These are phyloP conservation scores for Pichia sp. DNA, from an alignment of 1,139 yeast species.

Conservation along the genomic window DNA sequence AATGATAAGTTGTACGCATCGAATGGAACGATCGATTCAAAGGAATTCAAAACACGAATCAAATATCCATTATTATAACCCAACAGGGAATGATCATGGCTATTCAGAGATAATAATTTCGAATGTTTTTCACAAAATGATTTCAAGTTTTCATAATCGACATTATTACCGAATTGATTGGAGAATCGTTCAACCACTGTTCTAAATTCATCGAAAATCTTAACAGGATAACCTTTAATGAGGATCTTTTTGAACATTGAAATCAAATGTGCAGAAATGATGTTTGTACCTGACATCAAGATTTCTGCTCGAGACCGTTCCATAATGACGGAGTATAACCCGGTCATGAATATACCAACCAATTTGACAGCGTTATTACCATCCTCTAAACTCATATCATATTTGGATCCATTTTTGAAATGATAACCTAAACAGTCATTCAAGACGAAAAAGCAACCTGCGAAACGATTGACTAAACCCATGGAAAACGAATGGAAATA, in stretches of 20 bases:
- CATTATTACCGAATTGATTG: background rate
- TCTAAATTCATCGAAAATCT: slow-evolving; percentile 9
- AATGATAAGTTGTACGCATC: slow-evolving; percentile 5
- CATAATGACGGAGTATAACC: slow-evolving; percentile 17
- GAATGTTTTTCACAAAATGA: slow-evolving; percentile 6
- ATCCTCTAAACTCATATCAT: slow-evolving; percentile 9
- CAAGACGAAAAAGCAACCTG: slow-evolving; percentile 10
- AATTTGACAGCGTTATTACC: slow-evolving; percentile 12
- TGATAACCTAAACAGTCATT: slow-evolving; percentile 15
- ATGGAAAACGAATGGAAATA: slow-evolving; percentile 2
- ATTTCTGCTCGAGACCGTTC: slow-evolving; percentile 3
- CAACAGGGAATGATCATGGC: slow-evolving; percentile 1
- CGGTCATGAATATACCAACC: slow-evolving; percentile 17
- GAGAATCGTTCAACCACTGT: slow-evolving; percentile 10
- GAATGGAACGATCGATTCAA: slow-evolving; percentile 13
- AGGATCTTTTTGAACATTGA: slow-evolving; percentile 7
- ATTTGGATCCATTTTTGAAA: slow-evolving; percentile 14
- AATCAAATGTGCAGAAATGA: slow-evolving; percentile 7
- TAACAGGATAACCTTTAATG: background rate
- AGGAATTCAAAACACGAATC: slow-evolving; percentile 12
- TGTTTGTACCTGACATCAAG: background rate
- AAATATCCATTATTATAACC: slow-evolving; percentile 9
- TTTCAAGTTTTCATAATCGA: slow-evolving; percentile 1
- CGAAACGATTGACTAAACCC: background rate
- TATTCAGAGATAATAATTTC: background rate